Evolutionary conservation across 2,329 filamentous ascomycete genomes (phyloP), one percentile per base, ranked within the genome.

Genomic region (Penicillium sp.): DNA sequence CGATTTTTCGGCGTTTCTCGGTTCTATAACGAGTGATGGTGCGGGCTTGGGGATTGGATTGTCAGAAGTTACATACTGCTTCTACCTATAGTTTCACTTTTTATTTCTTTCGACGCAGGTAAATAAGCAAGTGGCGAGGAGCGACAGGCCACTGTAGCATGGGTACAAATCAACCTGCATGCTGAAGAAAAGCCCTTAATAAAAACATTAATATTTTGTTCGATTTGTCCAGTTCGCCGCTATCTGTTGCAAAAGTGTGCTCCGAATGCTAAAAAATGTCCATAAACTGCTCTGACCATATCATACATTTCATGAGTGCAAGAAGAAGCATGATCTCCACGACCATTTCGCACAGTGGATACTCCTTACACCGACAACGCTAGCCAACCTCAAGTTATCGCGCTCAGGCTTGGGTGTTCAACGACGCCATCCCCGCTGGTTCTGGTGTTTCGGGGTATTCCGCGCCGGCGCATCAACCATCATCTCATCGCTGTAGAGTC

Each of bases 401-500:
- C n/a, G 45, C 22, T 19, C 13, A 40, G 42, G 15, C 17, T 32
- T 33, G 22, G n/a, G 10, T n/a, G 2, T 40, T 52, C 49, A 60
- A 26, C 61, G 56, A 17, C 57, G 49, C 29, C 58, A 45, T 49
- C 53, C 57, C 19, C 58, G 52, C 28, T 55, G 53, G 43, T 54
- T 55, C 28, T 57, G 58, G 3, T 55, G 55, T n/a, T 37, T 56
- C 34, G 56, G 58, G 3, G 56, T 53, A 15, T 55, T 56, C 41
- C 56, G 57, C 24, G 56, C 43, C 12, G 67, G 65, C n/a, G 61
- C 58, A 55, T 71, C 69, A 15, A 67, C 58, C 64, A 70, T 66
- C 67, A 72, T 71, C 50, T 67, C 53, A 51, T 72, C 69, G 43
- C 69, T 70, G 51, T 71, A 70, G 4, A 70, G 59, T 3, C 64